Evolutionary conservation across 2,329 filamentous ascomycete genomes (phyloP), one percentile per base, ranked within the genome.

Genomic region (Microcyclosporella mali): DNA sequence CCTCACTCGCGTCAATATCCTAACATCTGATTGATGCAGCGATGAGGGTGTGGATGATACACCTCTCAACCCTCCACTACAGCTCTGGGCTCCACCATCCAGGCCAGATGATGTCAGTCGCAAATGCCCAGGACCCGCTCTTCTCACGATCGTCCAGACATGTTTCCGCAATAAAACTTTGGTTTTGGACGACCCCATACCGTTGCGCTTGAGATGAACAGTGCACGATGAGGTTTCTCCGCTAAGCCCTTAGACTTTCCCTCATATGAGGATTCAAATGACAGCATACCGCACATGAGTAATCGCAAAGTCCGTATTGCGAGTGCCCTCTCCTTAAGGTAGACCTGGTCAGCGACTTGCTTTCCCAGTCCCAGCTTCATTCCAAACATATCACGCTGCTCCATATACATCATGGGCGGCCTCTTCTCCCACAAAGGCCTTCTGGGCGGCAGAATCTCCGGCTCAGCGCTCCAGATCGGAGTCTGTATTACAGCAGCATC

Each of bases 341-440:
- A n/a, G n/a, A 29, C 15, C 11, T 6, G 14, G 16, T 15, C 35
- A 8, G 19, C 25, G 15, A 3, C 15, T 38, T 38, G 10, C 12
- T 27, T 38, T 38, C n/a, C 3, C 21, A 29, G 21, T 38, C 12
- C 36, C 6, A 15, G 21, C 10, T 11, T 16, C 8, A 12, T 9
- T 19, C 9, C 14, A 14, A n/a, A 6, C 21, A 8, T 17, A n/a
- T n/a, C 18, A 21, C 11, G 25, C 36, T 28, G 36, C 17, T 38
- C 25, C 9, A 38, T 10, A 15, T 19, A 14, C 21, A 28, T n/a
- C 19, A 36, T 27, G 18, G 12, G 27, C 7, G 39, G 32, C 25
- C 11, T 41, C 10, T 36, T 41, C 2, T 34, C 32, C 28, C 40
- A 41, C 40, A 41, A 41, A 31, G 40, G 40, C 40, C 32, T 41